phyloP scores from a whole-genome alignment of 208 protist species.

The Trypanosoma cruzi region DNA sequence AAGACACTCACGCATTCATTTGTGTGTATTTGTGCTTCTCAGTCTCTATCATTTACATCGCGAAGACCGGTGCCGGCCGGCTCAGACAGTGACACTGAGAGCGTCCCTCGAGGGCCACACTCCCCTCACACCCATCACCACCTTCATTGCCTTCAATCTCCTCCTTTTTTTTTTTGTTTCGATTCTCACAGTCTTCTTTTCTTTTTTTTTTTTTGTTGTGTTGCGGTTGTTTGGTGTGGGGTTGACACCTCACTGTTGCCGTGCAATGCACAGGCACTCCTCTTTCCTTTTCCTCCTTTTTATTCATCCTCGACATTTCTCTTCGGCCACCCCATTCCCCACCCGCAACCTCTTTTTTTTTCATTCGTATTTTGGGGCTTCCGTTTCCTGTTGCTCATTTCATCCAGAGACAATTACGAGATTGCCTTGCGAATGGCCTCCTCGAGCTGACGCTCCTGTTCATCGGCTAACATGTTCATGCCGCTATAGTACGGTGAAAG shows the following conservation, averaged over 20 bases:
- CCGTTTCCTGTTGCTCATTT: too few relatives aligned
- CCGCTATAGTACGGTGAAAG: slow-evolving; percentile 41
- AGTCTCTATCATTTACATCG: slow-evolving; percentile 4
- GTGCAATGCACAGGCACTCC: too few relatives aligned
- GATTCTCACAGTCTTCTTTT: background rate
- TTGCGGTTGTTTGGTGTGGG: too few relatives aligned
- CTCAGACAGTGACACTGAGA: too few relatives aligned
- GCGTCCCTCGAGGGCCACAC: too few relatives aligned
- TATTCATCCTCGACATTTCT: background rate
- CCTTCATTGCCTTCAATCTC: slow-evolving; percentile 5
- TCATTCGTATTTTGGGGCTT: too few relatives aligned
- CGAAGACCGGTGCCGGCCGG: too few relatives aligned
- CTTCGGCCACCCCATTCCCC: background rate
- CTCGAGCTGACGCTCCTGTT: slow-evolving; percentile 79
- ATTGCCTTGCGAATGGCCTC: slow-evolving; percentile 72
- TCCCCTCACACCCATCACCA: background rate
- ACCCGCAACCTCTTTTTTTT: too few relatives aligned
- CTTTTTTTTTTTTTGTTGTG: background rate
- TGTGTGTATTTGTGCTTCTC: slow-evolving; percentile 2
- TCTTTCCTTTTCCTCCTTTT: slow-evolving; percentile 1
- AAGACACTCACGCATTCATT: background rate
- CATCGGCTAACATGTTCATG: slow-evolving; percentile 65
- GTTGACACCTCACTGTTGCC: too few relatives aligned
- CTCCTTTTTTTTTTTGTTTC: background rate
- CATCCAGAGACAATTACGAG: slow-evolving; percentile 1